These are phyloP conservation scores for Vitis rupestris DNA, from an alignment of 164 flowering plant species.

Conservation along the genomic window DNA sequence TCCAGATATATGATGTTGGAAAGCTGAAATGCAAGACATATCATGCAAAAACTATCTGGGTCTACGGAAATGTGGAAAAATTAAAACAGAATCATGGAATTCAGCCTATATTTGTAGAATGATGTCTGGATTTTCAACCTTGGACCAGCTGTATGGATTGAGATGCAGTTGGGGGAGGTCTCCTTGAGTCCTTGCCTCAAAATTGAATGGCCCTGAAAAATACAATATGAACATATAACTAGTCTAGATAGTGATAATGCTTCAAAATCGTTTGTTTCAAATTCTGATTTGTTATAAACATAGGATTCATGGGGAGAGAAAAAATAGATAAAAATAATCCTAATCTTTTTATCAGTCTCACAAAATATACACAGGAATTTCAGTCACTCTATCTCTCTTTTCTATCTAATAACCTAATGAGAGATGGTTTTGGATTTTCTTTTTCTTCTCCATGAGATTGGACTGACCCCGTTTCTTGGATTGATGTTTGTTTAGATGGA, in stretches of 20 bases:
- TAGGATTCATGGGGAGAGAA: too few relatives aligned
- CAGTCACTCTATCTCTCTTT: too few relatives aligned
- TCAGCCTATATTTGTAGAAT: not conserved
- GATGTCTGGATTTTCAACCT: constrained; percentile 38
- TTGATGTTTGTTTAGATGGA: too few relatives aligned
- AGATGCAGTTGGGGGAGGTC: constrained; percentile 65
- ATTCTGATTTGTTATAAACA: too few relatives aligned
- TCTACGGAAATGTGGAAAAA: not conserved
- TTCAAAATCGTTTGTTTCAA: too few relatives aligned
- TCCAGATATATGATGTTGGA: constrained; percentile 88
- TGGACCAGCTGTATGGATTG: constrained; percentile 93
- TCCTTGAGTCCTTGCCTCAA: constrained; percentile 39
- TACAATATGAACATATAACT: not conserved
- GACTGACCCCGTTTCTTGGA: too few relatives aligned
- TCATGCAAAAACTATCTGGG: not conserved
- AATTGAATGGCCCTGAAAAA: constrained; percentile 87
- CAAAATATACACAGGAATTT: too few relatives aligned
- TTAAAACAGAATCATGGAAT: not conserved
- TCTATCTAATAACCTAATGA: too few relatives aligned
- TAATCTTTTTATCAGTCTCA: too few relatives aligned
- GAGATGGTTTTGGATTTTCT: too few relatives aligned
- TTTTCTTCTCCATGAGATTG: too few relatives aligned
- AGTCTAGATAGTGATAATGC: not conserved
- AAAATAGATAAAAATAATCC: too few relatives aligned
- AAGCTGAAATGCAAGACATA: constrained; percentile 46